Base-by-base conservation (phyloP, 1,139 yeast species). In the Taphrina confusa region DNA sequence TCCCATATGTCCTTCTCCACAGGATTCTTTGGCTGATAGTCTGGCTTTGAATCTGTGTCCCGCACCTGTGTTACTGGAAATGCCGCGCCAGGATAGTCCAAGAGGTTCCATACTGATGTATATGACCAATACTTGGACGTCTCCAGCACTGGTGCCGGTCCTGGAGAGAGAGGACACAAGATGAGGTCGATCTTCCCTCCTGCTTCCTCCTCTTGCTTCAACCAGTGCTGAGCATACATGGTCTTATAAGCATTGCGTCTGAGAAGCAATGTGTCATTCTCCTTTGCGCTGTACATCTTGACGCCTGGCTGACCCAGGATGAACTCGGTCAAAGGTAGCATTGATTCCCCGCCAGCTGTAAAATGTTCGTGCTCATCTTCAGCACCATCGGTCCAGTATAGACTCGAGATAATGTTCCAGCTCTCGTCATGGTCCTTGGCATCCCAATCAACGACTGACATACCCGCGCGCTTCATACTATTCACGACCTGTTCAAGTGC, bases 71-170 rank as follows among this genome's bases (percentile, higher is more conserved):
- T 75, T 12, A 81, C 78, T 0, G 86, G 86, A 60, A 82, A 70
- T 0, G 77, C 78, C 18, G 83, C 83, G 3, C 80, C 81, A 16
- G 83, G 66, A 67, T 80, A 82, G 69, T 84, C 87, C 44, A 82
- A 68, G 27, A 79, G 69, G 67, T 82, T 82, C 70, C 80, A 73
- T n/a, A 76, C 74, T 33, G 80, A 72, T 11, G 83, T 79, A 73
- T 85, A 85, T 8, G 74, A 76, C 34, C 77, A 69, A 64, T 84
- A 84, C 69, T 79, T 80, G 11, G 85, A 80, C 58, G 80, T 79
- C 50, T 81, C 83, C 16, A 84, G 82, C 56, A 78, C 80, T 20
- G 91, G 89, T 4, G 94, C 90, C 58, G 84, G 86, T 63, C 86
- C 86, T 62, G 80, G 81, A 69, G 84, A 83, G 4, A 83, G 78